Evolutionary conservation across 2,329 filamentous ascomycete genomes (phyloP).

Genomic region (Aspergillus costaricaensis): DNA sequence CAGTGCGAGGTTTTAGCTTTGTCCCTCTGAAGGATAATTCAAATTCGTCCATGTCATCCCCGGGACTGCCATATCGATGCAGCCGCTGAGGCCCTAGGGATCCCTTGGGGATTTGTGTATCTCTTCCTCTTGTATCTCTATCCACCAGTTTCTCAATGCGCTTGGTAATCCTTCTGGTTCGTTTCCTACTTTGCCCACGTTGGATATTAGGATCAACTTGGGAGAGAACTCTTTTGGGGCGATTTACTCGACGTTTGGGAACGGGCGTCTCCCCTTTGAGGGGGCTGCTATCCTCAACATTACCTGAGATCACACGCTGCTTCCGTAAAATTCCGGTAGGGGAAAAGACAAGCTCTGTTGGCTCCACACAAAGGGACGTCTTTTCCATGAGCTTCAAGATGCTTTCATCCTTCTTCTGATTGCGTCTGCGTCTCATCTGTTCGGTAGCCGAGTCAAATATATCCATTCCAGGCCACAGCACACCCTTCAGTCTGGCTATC

Average conservation of each 20-base stretch:
- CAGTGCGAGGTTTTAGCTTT: conserved; percentile 30
- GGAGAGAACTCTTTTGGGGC: conserved; percentile 36
- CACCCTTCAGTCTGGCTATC: conserved; percentile 48
- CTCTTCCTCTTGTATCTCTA: conserved; percentile 17
- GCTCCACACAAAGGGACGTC: conserved; percentile 47
- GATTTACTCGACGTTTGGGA: conserved; percentile 37
- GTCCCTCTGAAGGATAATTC: conserved; percentile 34
- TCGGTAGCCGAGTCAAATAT: conserved; percentile 54
- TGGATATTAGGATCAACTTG: conserved; percentile 37
- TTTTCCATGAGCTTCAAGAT: conserved; percentile 50
- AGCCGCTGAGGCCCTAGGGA: conserved; percentile 21
- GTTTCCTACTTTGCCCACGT: conserved; percentile 30
- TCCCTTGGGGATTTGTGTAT: conserved; percentile 24
- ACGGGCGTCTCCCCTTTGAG: conserved; percentile 49
- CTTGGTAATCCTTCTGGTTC: conserved; percentile 20
- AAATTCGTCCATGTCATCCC: conserved; percentile 36
- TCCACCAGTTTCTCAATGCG: conserved; percentile 13
- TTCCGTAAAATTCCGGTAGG: conserved; percentile 46
- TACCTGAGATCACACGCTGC: conserved; percentile 50
- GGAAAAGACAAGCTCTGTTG: conserved; percentile 51
- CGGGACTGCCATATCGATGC: conserved; percentile 22
- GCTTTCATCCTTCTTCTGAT: conserved; percentile 53
- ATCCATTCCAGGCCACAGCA: conserved; percentile 55
- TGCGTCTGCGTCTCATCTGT: conserved; percentile 52
- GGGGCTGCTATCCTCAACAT: conserved; percentile 50